phyloP scores from a whole-genome alignment of 2,329 filamentous ascomycete genomes.

The Fusarium aywerte region DNA sequence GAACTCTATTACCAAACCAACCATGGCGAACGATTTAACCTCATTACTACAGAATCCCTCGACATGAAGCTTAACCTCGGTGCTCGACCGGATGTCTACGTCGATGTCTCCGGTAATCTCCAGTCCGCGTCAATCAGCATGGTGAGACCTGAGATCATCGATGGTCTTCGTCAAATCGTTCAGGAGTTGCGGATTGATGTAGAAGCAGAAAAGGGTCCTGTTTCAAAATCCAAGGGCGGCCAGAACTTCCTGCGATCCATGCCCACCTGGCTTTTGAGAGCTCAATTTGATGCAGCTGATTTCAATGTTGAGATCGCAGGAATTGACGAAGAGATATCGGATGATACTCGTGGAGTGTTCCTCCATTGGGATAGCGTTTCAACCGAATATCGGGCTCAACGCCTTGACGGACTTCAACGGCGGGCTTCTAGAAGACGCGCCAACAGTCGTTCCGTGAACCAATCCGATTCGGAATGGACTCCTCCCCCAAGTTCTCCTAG shows the following conservation, averaged over 20 bases:
- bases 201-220: conserved; percentile 66
- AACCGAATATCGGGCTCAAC: conserved; percentile 87
- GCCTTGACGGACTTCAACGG: conserved; percentile 71
- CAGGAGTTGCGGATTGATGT: conserved; percentile 80
- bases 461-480: conserved; percentile 72
- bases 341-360: conserved; percentile 82
- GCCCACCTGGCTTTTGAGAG: conserved; percentile 85
- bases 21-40: conserved; percentile 82
- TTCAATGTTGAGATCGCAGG: conserved; percentile 93
- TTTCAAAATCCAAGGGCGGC: conserved; percentile 61
- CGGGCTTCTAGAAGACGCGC: conserved; percentile 74
- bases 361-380: conserved; percentile 89
- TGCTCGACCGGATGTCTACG: conserved; percentile 85
- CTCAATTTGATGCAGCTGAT: conserved; percentile 86
- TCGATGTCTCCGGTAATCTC: conserved; percentile 80
- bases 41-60: conserved; percentile 87
- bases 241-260: conserved; percentile 80
- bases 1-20: conserved; percentile 95
- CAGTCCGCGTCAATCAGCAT: conserved; percentile 91
- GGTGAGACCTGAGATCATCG: conserved; percentile 90
- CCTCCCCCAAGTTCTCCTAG: conserved; percentile 54
- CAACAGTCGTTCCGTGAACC: conserved; percentile 75
- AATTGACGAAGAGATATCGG: conserved; percentile 83
- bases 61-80: conserved; percentile 88
- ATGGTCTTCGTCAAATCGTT: conserved; percentile 91